phyloP scores from a whole-genome alignment of 208 protist species.

The Borovskyia barvae region DNA sequence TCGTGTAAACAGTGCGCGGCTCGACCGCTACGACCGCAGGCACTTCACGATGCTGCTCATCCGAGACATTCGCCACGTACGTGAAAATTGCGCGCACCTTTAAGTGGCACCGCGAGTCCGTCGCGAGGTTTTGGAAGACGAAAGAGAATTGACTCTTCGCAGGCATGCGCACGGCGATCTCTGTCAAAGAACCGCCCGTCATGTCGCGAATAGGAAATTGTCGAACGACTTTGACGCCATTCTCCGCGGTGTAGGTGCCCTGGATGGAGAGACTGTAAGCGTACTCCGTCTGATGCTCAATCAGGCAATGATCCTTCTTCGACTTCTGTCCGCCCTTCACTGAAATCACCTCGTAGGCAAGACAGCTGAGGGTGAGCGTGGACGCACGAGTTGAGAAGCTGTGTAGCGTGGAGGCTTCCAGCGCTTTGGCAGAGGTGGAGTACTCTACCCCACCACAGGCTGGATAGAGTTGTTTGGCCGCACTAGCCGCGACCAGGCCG shows the following conservation, averaged over 20 bases:
- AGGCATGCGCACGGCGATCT: conserved; percentile 34
- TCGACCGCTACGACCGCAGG: conserved; percentile 53
- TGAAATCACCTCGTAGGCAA: conserved; percentile 66
- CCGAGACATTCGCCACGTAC: background rate
- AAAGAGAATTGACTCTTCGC: conserved; percentile 34
- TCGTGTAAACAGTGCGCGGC: conserved; percentile 52
- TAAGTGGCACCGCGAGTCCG: conserved; percentile 38
- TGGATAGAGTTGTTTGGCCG: conserved; percentile 47
- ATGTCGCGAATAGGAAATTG: conserved; percentile 64
- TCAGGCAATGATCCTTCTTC: conserved; percentile 43
- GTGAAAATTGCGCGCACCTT: conserved; percentile 40
- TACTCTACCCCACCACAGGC: conserved; percentile 37
- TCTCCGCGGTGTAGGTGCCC: conserved; percentile 28
- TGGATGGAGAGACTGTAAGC: conserved; percentile 40
- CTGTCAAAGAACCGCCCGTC: conserved; percentile 49
- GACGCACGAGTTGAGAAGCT: background rate
- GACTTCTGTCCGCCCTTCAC: conserved; percentile 23
- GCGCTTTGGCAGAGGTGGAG: conserved; percentile 11
- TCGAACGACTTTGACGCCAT: conserved; percentile 9
- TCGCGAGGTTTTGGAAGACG: conserved; percentile 57
- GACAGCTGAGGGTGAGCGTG: conserved; percentile 41
- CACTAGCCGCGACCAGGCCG: background rate
- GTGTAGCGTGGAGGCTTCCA: conserved; percentile 20
- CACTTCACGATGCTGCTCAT: background rate
- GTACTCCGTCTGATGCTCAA: conserved; percentile 70